phyloP scores from a whole-genome alignment of 1,139 yeast genomes.

The Kodamaea sp. region DNA sequence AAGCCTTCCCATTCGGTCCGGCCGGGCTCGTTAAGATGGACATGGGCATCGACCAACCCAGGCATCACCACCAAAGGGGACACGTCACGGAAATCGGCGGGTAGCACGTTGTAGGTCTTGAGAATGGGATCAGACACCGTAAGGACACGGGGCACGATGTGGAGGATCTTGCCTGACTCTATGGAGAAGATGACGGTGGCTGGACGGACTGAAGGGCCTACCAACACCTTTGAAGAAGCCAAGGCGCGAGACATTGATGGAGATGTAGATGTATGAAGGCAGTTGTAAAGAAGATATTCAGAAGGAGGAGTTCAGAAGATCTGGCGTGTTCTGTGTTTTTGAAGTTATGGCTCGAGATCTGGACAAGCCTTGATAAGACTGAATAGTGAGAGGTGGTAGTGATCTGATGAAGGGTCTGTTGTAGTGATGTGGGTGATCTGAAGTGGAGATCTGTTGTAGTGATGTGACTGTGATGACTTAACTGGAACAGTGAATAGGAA shows the following conservation, averaged over 20 bases:
- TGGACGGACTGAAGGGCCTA: conserved; percentile 50
- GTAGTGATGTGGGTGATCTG: too few species aligned
- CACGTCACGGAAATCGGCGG: conserved; percentile 50
- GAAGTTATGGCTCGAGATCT: too few species aligned
- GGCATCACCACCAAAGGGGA: conserved; percentile 75
- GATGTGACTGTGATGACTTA: too few species aligned
- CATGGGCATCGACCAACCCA: conserved; percentile 92
- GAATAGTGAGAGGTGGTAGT: too few species aligned
- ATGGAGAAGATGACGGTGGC: conserved; percentile 71
- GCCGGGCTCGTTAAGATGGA: conserved; percentile 92
- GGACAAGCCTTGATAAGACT: too few species aligned
- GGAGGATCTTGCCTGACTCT: conserved; percentile 65
- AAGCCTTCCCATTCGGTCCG: conserved; percentile 97
- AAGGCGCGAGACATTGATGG: conserved; percentile 69
- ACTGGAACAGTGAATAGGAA: too few species aligned
- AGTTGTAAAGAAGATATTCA: background rate
- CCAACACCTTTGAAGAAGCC: conserved; percentile 63
- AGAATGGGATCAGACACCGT: conserved; percentile 39
- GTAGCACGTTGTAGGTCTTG: conserved; percentile 40
- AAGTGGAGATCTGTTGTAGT: too few species aligned
- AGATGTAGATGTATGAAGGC: conserved; percentile 1
- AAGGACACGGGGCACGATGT: conserved; percentile 38
- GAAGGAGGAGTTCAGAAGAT: too few species aligned
- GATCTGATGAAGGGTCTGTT: too few species aligned
- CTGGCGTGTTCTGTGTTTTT: too few species aligned